A percentile compares a stretch with the other conserved stretches of the same genome.
Evolutionary conservation across 129 eudicot species (phyloP).

Genomic region (Ambrosia trifida): DNA sequence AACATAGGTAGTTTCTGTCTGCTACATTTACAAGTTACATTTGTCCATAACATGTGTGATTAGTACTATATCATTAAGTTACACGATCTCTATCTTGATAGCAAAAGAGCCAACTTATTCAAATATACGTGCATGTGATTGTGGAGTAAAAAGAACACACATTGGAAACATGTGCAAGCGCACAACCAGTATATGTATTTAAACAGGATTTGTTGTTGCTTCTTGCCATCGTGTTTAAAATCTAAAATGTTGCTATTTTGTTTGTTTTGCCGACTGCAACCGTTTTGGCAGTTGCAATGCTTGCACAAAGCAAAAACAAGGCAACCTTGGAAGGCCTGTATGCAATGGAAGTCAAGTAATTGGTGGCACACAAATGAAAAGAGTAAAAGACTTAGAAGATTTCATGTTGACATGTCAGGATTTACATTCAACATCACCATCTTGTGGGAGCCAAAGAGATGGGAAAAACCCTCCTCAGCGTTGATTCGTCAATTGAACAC

Average conservation of each 20-base stretch:
- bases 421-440: conserved; percentile 97
- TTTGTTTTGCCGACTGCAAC: conserved; percentile 38
- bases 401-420: conserved; percentile 99
- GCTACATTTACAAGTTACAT: background rate
- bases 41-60: too few species aligned
- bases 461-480: conserved; percentile 66
- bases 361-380: conserved; percentile 99
- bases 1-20: conserved; percentile 6
- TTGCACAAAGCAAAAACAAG: conserved; percentile 90
- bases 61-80: background rate
- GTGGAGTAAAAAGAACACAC: background rate
- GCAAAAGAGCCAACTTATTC: conserved; percentile 5
- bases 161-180: background rate
- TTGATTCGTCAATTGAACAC: conserved; percentile 86
- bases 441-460: conserved; percentile 94
- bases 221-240: conserved; percentile 9
- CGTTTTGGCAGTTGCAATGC: conserved; percentile 98
- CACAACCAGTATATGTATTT: background rate
- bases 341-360: conserved; percentile 85
- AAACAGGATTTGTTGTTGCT: too few species aligned
- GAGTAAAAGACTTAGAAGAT: conserved; percentile 87
- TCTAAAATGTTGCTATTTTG: background rate
- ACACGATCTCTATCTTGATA: conserved; percentile 13
- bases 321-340: conserved; percentile 90
- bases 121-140: background rate